A percentile compares a stretch with the other conserved stretches of the same genome.
Evolutionary conservation across 2,329 filamentous ascomycete genomes (phyloP).

Genomic region (Clarireedia homoeocarpa): DNA sequence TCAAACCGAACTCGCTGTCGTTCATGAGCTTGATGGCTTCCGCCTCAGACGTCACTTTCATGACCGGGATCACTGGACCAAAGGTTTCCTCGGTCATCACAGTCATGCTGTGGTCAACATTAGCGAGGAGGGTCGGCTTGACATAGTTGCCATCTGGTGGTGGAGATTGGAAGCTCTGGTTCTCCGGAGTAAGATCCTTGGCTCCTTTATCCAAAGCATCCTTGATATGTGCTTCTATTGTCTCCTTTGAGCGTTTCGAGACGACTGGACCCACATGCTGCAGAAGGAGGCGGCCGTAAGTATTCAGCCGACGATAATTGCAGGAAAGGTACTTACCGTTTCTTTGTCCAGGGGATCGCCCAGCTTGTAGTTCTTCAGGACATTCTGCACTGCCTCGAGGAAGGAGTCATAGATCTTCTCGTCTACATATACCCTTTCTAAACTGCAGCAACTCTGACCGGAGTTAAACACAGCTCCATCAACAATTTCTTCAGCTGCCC

Average conservation of each 20-base stretch:
- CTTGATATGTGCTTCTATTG: slow-evolving; percentile 70
- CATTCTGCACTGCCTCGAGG: slow-evolving; percentile 68
- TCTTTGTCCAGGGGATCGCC: slow-evolving; percentile 76
- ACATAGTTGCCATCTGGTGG: slow-evolving; percentile 82
- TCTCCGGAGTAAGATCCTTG: slow-evolving; percentile 74
- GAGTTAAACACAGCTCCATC: slow-evolving; percentile 97
- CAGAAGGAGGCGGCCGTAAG: slow-evolving; percentile 1
- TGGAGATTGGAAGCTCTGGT: slow-evolving; percentile 64
- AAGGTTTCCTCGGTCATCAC: slow-evolving; percentile 96
- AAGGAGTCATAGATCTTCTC: slow-evolving; percentile 79
- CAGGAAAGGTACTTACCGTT: slow-evolving; percentile 36
- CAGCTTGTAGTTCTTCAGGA: slow-evolving; percentile 73
- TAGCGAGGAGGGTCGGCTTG: slow-evolving; percentile 71
- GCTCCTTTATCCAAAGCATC: slow-evolving; percentile 81
- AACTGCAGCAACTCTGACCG: slow-evolving; percentile 92
- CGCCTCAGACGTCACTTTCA: slow-evolving; percentile 73
- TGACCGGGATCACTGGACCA: slow-evolving; percentile 83
- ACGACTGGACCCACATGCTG: slow-evolving; percentile 78
- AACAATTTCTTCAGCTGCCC: slow-evolving; percentile 91
- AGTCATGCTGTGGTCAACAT: slow-evolving; percentile 73
- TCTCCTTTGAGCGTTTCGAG: slow-evolving; percentile 67
- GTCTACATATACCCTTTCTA: slow-evolving; percentile 88
- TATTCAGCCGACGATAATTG: slow-evolving; percentile 1
- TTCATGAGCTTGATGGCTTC: slow-evolving; percentile 87
- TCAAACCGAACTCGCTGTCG: slow-evolving; percentile 87